Conservation (phyloP, 495 filamentous ascomycete species). For the Lasiosphaeria miniovina region DNA sequence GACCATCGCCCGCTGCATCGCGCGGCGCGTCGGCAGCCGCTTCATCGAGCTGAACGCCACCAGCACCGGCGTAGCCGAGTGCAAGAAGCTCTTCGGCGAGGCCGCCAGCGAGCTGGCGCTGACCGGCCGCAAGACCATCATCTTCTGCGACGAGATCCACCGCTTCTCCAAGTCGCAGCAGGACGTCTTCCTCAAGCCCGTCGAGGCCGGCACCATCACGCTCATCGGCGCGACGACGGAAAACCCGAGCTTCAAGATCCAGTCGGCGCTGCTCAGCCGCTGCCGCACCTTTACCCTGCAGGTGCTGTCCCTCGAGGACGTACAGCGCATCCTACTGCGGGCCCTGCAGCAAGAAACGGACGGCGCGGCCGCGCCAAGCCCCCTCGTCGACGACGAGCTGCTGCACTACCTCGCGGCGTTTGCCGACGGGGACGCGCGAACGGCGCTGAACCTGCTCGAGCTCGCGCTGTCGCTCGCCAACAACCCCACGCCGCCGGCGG, state of each 20-base stretch:
- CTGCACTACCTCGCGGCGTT: constrained; percentile 79
- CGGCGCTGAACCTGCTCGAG: constrained; percentile 88
- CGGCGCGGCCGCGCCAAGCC: constrained; percentile 32
- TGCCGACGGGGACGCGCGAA: constrained; percentile 87
- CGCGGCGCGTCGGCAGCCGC: constrained; percentile 72
- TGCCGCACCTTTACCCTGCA: constrained; percentile 86
- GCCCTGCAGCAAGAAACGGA: constrained; percentile 61
- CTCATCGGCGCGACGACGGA: constrained; percentile 96
- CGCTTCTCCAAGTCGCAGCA: constrained; percentile 91
- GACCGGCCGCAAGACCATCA: constrained; percentile 86
- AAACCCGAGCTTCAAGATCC: constrained; percentile 93
- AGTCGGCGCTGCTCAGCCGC: constrained; percentile 80
- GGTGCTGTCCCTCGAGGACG: constrained; percentile 66
- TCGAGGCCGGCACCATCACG: constrained; percentile 86
- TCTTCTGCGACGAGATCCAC: constrained; percentile 98
- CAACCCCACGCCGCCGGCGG: constrained; percentile 11
- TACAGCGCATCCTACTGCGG: constrained; percentile 68
- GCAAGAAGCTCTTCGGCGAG: constrained; percentile 88
- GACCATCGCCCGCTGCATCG: constrained; percentile 90
- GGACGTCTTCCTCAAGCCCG: constrained; percentile 90
- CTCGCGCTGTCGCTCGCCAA: constrained; percentile 63
- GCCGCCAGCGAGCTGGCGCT: constrained; percentile 77
- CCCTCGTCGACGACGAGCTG: constrained; percentile 73
- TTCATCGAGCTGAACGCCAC: constrained; percentile 98
- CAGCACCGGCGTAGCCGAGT: constrained; percentile 84